phyloP scores from a whole-genome alignment of 2,329 filamentous ascomycete species.

The Emmonsiellopsis sp. region DNA sequence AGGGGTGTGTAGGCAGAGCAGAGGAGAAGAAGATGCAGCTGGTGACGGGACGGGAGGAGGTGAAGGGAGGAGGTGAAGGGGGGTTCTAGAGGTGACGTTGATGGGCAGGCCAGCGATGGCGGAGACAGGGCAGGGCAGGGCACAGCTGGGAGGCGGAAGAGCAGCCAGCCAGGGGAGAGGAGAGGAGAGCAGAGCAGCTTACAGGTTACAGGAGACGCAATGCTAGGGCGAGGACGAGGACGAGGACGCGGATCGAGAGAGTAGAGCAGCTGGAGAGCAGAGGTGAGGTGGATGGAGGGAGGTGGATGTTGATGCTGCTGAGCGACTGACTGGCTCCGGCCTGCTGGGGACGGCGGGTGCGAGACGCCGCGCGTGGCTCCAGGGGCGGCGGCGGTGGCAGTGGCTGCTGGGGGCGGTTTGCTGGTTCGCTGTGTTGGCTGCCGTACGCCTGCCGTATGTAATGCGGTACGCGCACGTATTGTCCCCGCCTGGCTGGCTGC shows the following conservation, averaged over 20 bases:
- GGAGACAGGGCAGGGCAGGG: constrained; percentile 21
- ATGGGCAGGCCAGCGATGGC: constrained; percentile 18
- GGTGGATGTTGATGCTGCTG: not conserved
- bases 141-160: constrained; percentile 19
- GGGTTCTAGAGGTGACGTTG: constrained; percentile 20
- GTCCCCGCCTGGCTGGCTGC: no score
- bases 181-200: constrained; percentile 7
- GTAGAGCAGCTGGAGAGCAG: not conserved
- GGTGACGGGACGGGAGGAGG: constrained; percentile 10
- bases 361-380: no score
- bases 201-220: constrained; percentile 9
- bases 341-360: not conserved
- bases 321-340: not conserved
- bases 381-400: no score
- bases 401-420: no score
- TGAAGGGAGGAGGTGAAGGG: constrained; percentile 2
- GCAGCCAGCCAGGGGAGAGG: constrained; percentile 4
- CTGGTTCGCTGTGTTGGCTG: no score
- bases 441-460: no score
- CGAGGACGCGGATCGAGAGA: not conserved
- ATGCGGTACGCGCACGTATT: no score
- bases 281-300: not conserved
- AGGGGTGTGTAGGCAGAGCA: constrained; percentile 10
- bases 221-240: not conserved
- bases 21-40: constrained; percentile 13